These are phyloP conservation scores for Phellinidium pouzarii DNA, from an alignment of 1,284 basidiomycete species.

Conservation along the genomic window DNA sequence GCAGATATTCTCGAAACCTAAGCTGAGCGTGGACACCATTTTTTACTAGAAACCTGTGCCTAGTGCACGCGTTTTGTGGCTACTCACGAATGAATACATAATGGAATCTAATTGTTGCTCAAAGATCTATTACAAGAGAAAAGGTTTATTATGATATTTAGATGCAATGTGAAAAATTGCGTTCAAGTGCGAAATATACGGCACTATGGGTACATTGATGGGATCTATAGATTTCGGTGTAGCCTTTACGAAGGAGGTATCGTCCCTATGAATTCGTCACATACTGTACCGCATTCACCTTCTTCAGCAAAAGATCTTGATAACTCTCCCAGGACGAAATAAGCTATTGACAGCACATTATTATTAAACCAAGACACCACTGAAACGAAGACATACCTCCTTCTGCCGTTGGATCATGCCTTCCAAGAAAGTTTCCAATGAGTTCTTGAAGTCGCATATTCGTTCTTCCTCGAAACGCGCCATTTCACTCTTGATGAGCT, in stretches of 20 bases:
- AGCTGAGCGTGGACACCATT: too few relatives aligned
- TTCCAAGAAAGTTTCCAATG: constrained; percentile 71
- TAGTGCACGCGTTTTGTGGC: too few relatives aligned
- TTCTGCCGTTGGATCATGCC: constrained; percentile 80
- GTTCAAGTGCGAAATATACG: too few relatives aligned
- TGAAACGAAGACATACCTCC: constrained; percentile 43
- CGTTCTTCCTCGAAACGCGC: constrained; percentile 92
- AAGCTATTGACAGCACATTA: constrained; percentile 34
- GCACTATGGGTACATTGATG: too few relatives aligned
- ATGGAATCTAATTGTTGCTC: too few relatives aligned
- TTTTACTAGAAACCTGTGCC: too few relatives aligned
- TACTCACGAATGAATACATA: too few relatives aligned
- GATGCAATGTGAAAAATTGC: too few relatives aligned
- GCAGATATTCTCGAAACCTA: too few relatives aligned
- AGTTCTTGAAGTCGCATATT: constrained; percentile 80
- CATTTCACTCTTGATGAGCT: constrained; percentile 86
- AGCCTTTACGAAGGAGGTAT: background rate
- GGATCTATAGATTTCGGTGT: background rate
- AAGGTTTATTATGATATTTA: too few relatives aligned
- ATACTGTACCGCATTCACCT: constrained; percentile 16
- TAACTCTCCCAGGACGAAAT: constrained; percentile 70
- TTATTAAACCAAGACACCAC: background rate
- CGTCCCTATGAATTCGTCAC: background rate
- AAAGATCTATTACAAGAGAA: too few relatives aligned
- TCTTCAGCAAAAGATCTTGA: constrained; percentile 58